Conservation (phyloP, 1,139 yeast genomes). For the Debaryomyces robertsiae region DNA sequence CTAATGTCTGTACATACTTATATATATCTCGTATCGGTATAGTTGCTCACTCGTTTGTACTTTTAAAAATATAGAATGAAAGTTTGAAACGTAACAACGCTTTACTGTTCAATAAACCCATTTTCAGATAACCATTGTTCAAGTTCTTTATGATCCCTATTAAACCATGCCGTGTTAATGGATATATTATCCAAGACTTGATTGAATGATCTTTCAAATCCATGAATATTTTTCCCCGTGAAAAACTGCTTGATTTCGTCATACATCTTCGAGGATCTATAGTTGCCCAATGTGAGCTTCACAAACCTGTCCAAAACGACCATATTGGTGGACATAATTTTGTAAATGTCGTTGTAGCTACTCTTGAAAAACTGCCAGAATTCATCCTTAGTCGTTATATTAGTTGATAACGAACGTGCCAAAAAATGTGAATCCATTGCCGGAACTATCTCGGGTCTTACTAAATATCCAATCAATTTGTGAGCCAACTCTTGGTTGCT, state of each 20-base stretch:
- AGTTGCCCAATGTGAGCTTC: conserved; percentile 52
- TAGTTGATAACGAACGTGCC: conserved; percentile 53
- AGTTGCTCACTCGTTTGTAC: neutral
- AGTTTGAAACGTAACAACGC: too few species aligned
- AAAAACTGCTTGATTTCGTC: conserved; percentile 56
- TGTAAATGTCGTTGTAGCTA: conserved; percentile 53
- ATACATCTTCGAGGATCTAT: conserved; percentile 44
- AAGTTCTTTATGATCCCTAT: conserved; percentile 34
- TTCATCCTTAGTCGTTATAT: conserved; percentile 47
- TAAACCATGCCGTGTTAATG: conserved; percentile 51
- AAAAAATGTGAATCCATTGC: conserved; percentile 72
- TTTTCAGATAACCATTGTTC: conserved; percentile 26
- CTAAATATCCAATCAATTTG: conserved; percentile 40
- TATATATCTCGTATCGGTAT: neutral
- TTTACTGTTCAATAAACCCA: conserved; percentile 8
- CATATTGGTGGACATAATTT: conserved; percentile 55
- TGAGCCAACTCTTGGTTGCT: conserved; percentile 37
- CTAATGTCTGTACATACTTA: conserved; percentile 2
- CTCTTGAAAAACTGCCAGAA: conserved; percentile 60
- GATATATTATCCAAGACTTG: conserved; percentile 58
- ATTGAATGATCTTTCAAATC: conserved; percentile 59
- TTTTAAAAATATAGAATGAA: neutral
- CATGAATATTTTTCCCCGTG: conserved; percentile 54
- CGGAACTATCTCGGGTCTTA: conserved; percentile 51
- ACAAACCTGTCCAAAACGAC: conserved; percentile 67